Conservation (phyloP, 768 basidiomycete genomes). For the Termitomyces sp. region DNA sequence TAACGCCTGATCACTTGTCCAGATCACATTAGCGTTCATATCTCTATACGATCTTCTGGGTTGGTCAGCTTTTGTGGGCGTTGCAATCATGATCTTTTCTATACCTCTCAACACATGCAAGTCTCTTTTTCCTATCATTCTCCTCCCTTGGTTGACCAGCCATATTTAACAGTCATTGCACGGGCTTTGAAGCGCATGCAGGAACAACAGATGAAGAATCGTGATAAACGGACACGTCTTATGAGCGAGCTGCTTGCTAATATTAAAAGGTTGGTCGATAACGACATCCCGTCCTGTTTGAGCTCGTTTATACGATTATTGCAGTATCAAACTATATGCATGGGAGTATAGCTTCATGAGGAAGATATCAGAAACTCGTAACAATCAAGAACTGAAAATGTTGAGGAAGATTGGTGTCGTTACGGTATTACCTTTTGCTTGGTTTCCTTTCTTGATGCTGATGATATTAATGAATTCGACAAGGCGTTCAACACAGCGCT, state of each 20-base stretch:
- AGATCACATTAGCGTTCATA: slow-evolving; percentile 87
- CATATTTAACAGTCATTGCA: slow-evolving; percentile 48
- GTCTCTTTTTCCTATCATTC: slow-evolving; percentile 9
- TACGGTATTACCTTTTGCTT: slow-evolving; percentile 40
- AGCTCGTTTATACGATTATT: background rate
- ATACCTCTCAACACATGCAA: slow-evolving; percentile 67
- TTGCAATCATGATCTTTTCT: slow-evolving; percentile 83
- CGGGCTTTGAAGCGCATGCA: slow-evolving; percentile 71
- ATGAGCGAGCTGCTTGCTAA: slow-evolving; percentile 95
- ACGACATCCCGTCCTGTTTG: background rate
- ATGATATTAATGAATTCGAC: background rate
- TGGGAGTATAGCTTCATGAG: slow-evolving; percentile 93
- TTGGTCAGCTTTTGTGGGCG: slow-evolving; percentile 88
- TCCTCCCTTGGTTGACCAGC: background rate
- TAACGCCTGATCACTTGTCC: background rate
- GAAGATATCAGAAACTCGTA: slow-evolving; percentile 75
- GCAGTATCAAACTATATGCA: slow-evolving; percentile 84
- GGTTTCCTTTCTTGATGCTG: background rate
- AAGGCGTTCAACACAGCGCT: slow-evolving; percentile 59
- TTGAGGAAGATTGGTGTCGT: slow-evolving; percentile 79
- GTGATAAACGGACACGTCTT: slow-evolving; percentile 76
- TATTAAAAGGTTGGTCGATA: slow-evolving; percentile 64
- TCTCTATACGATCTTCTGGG: slow-evolving; percentile 89
- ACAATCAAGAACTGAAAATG: slow-evolving; percentile 79
- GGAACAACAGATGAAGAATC: slow-evolving; percentile 89